phyloP scores from a whole-genome alignment of 208 protist genomes.

The Crithidia acanthocephali region DNA sequence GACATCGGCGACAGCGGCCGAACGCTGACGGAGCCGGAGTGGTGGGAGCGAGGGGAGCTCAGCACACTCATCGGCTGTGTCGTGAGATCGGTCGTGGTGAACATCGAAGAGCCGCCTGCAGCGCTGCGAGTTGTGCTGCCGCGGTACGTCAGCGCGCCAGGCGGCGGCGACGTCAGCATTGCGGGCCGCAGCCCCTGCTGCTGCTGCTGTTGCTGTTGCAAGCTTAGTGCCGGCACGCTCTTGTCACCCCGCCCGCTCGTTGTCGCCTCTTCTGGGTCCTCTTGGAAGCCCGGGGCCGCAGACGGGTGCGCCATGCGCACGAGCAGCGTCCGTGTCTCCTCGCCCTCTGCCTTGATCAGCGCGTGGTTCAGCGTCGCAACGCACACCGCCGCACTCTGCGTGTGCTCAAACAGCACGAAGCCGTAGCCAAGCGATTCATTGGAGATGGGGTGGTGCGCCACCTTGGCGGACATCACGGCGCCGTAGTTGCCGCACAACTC shows the following conservation, averaged over 20 bases:
- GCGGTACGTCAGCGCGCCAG: background rate
- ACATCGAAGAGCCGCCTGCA: background rate
- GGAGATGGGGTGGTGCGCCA: slow-evolving; percentile 49
- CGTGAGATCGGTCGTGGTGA: background rate
- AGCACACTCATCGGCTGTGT: background rate
- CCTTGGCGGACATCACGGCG: slow-evolving; percentile 59
- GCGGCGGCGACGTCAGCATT: background rate
- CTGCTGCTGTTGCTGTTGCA: background rate
- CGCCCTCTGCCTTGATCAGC: slow-evolving; percentile 10
- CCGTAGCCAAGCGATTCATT: slow-evolving; percentile 67
- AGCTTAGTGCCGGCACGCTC: background rate
- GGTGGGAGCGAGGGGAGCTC: slow-evolving; percentile 2
- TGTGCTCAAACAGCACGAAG: slow-evolving; percentile 74
- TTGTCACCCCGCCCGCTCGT: background rate
- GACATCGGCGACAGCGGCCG: slow-evolving; percentile 7
- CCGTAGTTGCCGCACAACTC: slow-evolving; percentile 61
- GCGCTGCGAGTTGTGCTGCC: background rate
- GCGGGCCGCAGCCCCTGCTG: background rate
- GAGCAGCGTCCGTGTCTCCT: slow-evolving; percentile 24
- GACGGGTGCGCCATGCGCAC: slow-evolving; percentile 34
- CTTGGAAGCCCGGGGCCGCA: slow-evolving; percentile 24
- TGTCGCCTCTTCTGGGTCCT: slow-evolving; percentile 12
- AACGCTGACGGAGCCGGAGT: background rate
- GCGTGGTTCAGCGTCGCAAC: slow-evolving; percentile 35
- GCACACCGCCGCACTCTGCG: slow-evolving; percentile 43